Percentiles rank a stretch among this genome's conserved stretches.
These are phyloP conservation scores for Themeda triandra DNA, from an alignment of 176 grass and related monocot genomes.

Conservation along the genomic window DNA sequence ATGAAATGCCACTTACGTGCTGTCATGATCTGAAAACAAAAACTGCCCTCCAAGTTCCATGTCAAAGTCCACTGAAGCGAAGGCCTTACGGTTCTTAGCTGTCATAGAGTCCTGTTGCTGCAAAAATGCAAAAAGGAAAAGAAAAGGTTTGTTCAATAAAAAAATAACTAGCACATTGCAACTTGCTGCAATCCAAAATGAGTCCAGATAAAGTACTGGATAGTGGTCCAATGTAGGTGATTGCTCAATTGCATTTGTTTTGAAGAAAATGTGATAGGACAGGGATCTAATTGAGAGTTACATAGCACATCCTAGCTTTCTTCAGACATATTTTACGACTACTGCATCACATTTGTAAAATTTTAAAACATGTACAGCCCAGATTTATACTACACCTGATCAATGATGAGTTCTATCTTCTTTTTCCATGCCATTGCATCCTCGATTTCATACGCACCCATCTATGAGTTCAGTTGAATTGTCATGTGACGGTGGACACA, in stretches of 20 bases:
- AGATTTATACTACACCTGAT: slow-evolving; percentile 55
- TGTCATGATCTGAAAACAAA: slow-evolving; percentile 70
- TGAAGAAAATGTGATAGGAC: not conserved
- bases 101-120: slow-evolving; percentile 73
- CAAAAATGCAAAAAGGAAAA: not conserved
- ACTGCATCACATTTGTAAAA: not conserved
- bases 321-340: not conserved
- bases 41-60: slow-evolving; percentile 51
- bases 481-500: not conserved
- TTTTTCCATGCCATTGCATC: slow-evolving; percentile 85
- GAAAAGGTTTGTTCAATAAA: not conserved
- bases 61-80: slow-evolving; percentile 69
- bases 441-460: slow-evolving; percentile 88
- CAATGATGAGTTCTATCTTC: slow-evolving; percentile 80
- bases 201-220: not conserved
- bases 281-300: not conserved
- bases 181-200: not conserved
- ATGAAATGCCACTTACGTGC: slow-evolving; percentile 44
- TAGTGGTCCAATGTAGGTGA: not conserved
- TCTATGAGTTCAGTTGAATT: slow-evolving; percentile 34
- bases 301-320: not conserved
- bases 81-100: slow-evolving; percentile 57
- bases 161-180: not conserved
- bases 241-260: not conserved
- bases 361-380: not conserved